Base-by-base conservation (phyloP, 2,329 filamentous ascomycete genomes). In the Aspergillus sojae region DNA sequence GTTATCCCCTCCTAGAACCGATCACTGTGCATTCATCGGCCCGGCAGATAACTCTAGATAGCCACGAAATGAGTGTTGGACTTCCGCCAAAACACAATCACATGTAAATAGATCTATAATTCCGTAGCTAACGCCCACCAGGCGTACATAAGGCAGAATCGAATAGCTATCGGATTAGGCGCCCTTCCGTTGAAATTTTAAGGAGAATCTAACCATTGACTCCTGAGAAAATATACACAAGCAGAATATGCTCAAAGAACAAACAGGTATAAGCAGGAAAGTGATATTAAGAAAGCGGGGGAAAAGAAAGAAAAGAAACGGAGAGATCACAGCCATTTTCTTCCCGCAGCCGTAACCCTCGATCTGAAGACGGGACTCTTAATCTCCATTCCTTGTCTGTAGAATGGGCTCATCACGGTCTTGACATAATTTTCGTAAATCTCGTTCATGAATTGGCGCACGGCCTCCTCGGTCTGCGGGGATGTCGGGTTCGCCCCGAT, bases 401-500 rank as follows among this genome's bases (percentile, higher is more conserved):
- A 98, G 78, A 99, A 99, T 0, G 95, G 95, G 75, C 89, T 98
- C 95, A 99, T 98, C 62, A 94, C 89, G 14, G 94, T 92, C 85
- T 99, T 99, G 68, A 97, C 88, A 90, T 94, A 99, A 70, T 89
- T 93, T 80, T 99, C 95, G 80, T 97, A 98, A 14, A 97, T 91
- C 76, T 99, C 95, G 19, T 86, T 85, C 82, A 99, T 97, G 82
- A 98, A 99, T 79, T 92, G 92, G 76, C 93, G 89, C 71, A 98
- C 91, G 5, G 95, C 94, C 81, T 99, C 95, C 80, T 99, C 95
- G 5, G 94, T 96, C 75, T 94, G 92, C 6, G 93, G 90, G 63
- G 90, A 91, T 3, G 90, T 94, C 0, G 94, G 94, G 77, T 97
- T 97, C 69, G 90, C 89, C 61, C 88, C 90, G 62, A 93, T 90